Evolutionary conservation across 371 early-diverging fungal genomes (phyloP).

Genomic region (Mucor piriformis): DNA sequence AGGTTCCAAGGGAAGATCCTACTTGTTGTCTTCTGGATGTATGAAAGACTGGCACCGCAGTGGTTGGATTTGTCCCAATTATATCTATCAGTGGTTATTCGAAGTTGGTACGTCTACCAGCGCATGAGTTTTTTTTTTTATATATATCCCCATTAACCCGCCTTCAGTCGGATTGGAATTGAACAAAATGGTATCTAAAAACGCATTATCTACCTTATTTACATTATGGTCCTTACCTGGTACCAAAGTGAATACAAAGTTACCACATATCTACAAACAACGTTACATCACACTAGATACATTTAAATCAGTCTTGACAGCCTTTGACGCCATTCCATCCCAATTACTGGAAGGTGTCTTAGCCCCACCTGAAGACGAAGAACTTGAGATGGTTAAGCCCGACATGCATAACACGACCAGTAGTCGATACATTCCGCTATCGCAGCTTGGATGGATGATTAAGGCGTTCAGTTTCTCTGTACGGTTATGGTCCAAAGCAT

Average conservation of each 20-base stretch:
- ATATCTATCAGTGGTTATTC: conserved; percentile 47
- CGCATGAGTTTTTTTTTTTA: background rate
- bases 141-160: background rate
- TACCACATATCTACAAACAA: conserved; percentile 14
- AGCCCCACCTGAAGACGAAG: background rate
- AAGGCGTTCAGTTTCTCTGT: conserved; percentile 40
- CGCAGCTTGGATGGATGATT: conserved; percentile 34
- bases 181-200: conserved; percentile 28
- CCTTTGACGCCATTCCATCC: conserved; percentile 10
- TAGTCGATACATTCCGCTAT: conserved; percentile 26
- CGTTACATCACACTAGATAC: conserved; percentile 17
- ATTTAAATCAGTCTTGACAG: conserved; percentile 11
- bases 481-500: conserved; percentile 37
- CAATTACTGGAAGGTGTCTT: conserved; percentile 2
- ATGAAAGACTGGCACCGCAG: conserved; percentile 35
- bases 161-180: conserved; percentile 35
- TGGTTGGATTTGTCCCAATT: conserved; percentile 42
- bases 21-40: conserved; percentile 30
- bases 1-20: conserved; percentile 26
- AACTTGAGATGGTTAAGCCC: background rate
- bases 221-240: conserved; percentile 35
- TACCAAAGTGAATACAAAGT: conserved; percentile 3
- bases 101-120: conserved; percentile 31
- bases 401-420: background rate
- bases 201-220: conserved; percentile 36